Percentiles rank a stretch among this genome's conserved stretches.
phyloP scores from a whole-genome alignment of 176 grass and related monocot species.

The Typha latifolia region DNA sequence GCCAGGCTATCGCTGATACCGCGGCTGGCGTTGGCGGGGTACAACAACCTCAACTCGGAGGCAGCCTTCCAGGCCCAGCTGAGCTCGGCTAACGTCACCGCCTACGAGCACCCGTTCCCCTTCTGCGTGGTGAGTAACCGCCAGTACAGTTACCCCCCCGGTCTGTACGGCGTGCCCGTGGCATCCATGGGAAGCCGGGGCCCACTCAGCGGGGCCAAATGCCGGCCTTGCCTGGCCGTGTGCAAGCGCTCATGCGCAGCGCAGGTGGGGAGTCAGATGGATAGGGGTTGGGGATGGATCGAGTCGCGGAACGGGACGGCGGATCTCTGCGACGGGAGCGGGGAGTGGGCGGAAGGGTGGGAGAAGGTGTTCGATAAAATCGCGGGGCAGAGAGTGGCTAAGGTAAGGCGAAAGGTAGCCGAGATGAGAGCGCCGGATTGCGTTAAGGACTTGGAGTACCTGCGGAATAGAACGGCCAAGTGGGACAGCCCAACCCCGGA shows the following conservation, averaged over 20 bases:
- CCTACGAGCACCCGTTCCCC: slow-evolving; percentile 26
- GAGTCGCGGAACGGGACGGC: slow-evolving; percentile 45
- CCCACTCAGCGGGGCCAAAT: slow-evolving; percentile 77
- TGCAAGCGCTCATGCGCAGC: slow-evolving; percentile 27
- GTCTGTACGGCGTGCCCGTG: slow-evolving; percentile 44
- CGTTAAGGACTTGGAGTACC: slow-evolving; percentile 25
- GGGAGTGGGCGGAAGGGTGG: slow-evolving; percentile 46
- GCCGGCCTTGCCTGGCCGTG: slow-evolving; percentile 39
- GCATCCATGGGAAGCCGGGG: slow-evolving; percentile 49
- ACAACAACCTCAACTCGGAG: slow-evolving; percentile 58
- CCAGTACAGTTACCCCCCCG: slow-evolving; percentile 46
- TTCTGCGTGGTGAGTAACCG: slow-evolving; percentile 72
- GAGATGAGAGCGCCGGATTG: slow-evolving; percentile 26
- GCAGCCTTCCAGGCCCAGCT: slow-evolving; percentile 60
- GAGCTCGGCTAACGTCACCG: neutral
- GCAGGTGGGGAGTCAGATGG: neutral
- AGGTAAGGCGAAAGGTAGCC: slow-evolving; percentile 9
- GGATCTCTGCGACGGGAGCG: slow-evolving; percentile 47
- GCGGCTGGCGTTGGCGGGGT: slow-evolving; percentile 24
- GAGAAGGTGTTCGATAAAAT: slow-evolving; percentile 39
- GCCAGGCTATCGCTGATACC: slow-evolving; percentile 49
- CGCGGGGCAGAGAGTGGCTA: slow-evolving; percentile 30
- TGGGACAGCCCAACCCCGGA: slow-evolving; percentile 41
- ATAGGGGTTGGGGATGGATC: slow-evolving; percentile 39
- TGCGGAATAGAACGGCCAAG: slow-evolving; percentile 5